Percentiles rank a stretch among this genome's conserved stretches.
phyloP scores from a whole-genome alignment of 805 yeast genomes.

The Ogataea allantospora region DNA sequence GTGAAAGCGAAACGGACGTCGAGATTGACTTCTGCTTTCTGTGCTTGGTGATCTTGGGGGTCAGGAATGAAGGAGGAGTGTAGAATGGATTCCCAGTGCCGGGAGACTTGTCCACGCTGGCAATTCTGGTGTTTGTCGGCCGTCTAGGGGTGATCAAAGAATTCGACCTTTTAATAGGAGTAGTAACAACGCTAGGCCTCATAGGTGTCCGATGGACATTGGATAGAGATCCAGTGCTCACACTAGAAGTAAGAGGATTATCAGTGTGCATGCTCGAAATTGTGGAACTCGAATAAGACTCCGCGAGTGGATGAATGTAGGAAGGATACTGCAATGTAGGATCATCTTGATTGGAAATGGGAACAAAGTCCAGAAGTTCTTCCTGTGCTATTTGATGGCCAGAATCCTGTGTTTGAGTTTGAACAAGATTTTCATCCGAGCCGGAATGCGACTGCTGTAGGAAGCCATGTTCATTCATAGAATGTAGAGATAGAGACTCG shows the following conservation, averaged over 20 bases:
- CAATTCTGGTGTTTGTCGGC: slow-evolving; percentile 13
- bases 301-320: slow-evolving; percentile 21
- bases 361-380: slow-evolving; percentile 31
- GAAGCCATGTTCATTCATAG: slow-evolving; percentile 17
- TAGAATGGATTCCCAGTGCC: slow-evolving; percentile 46
- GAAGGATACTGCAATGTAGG: slow-evolving; percentile 30
- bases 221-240: slow-evolving; percentile 19
- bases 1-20: slow-evolving; percentile 30
- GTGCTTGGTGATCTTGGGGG: slow-evolving; percentile 40
- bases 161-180: slow-evolving; percentile 23
- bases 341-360: slow-evolving; percentile 27
- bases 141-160: slow-evolving; percentile 26
- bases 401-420: slow-evolving; percentile 6
- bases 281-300: slow-evolving; percentile 35
- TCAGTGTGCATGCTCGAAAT: slow-evolving; percentile 30
- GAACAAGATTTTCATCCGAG: slow-evolving; percentile 5
- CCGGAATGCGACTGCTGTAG: slow-evolving; percentile 9
- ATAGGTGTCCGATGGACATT: slow-evolving; percentile 24
- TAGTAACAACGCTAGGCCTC: slow-evolving; percentile 20
- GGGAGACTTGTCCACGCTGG: slow-evolving; percentile 35
- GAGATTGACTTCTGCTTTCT: slow-evolving; percentile 33
- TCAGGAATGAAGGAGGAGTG: slow-evolving; percentile 43
- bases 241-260: slow-evolving; percentile 15
- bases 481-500: slow-evolving; percentile 23
- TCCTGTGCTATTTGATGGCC: slow-evolving; percentile 8